Base-by-base conservation (phyloP, 2,329 filamentous ascomycete species). In the Ceratocystis destructans region DNA sequence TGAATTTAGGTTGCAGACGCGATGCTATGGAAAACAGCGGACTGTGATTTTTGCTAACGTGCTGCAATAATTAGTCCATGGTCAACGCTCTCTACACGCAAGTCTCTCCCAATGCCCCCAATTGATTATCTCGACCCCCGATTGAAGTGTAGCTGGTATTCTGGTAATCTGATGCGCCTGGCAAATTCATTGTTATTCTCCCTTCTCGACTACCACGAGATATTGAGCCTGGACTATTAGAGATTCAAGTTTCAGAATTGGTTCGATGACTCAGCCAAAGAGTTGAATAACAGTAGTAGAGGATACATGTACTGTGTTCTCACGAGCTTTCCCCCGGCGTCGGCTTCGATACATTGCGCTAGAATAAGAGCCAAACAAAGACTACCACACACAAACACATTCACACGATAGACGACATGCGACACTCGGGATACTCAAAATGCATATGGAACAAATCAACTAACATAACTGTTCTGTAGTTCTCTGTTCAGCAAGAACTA, bases 401-500 rank as follows among this genome's bases (percentile, higher is more conserved):
- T 55, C 31, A 17, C 15, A 10, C 12, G 10, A 12, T 48, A 10
- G 20, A 44, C 5, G 33, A 55, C 1, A 17, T 12, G 15, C 25
- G 22, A 28, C 22, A n/a, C 33, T 45, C 37, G 5, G 15, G 22
- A 37, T 12, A 37, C 64, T n/a, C 33, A 28, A 59, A n/a, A 22
- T 12, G 41, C 25, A 6, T 5, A 63, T 33, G 50, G 33, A 31
- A 28, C 28, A 64, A 31, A 17, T 57, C 37, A 66, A 48, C 61
- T 59, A 48, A 64, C 62, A 44, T 46, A 46, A 22, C 6, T 22
- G 17, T 37, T 50, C 25, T 69, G 71, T 78, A 97, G 94, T 81
- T 78, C 85, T 74, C 74, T 97, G 72, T 87, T 97, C 82, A 87
- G 88, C 77, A 87, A 83, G 76, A 99, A 99, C 82, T 87, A 83